These are phyloP conservation scores for Colletotrichum nymphaeae DNA, from an alignment of 2,329 filamentous ascomycete genomes.

Conservation along the genomic window DNA sequence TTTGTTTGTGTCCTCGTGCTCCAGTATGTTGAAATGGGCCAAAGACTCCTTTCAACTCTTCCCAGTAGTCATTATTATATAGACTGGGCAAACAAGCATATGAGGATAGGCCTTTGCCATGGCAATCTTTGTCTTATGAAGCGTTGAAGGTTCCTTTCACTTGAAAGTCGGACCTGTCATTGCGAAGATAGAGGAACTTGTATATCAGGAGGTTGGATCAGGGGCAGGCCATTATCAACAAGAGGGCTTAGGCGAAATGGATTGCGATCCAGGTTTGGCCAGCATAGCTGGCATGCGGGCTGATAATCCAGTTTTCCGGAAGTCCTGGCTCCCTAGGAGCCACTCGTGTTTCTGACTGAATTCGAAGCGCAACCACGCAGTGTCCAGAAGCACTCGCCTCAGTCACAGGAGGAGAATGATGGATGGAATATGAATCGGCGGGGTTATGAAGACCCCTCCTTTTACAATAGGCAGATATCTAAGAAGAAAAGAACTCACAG, in stretches of 20 bases:
- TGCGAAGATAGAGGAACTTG: neutral
- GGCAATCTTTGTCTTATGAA: neutral
- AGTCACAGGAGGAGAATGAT: neutral
- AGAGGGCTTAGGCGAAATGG: neutral
- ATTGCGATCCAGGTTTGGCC: neutral
- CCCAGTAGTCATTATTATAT: neutral
- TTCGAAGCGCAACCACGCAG: neutral
- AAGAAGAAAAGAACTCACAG: slow-evolving; percentile 40
- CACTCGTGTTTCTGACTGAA: neutral
- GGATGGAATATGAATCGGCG: neutral
- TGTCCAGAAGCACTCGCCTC: slow-evolving; percentile 4
- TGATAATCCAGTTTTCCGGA: neutral
- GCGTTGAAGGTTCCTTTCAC: neutral
- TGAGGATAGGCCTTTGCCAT: neutral
- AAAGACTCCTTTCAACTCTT: neutral
- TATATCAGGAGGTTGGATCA: neutral
- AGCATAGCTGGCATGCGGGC: neutral
- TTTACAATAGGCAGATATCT: neutral
- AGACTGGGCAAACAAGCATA: neutral
- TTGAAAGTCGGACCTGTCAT: neutral
- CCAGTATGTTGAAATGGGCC: neutral
- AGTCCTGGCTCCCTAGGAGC: neutral
- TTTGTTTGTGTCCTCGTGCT: neutral
- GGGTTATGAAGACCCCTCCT: neutral
- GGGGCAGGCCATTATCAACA: neutral